phyloP scores from a whole-genome alignment of 352 stramenopile species.

The Phytopythium vexans region DNA sequence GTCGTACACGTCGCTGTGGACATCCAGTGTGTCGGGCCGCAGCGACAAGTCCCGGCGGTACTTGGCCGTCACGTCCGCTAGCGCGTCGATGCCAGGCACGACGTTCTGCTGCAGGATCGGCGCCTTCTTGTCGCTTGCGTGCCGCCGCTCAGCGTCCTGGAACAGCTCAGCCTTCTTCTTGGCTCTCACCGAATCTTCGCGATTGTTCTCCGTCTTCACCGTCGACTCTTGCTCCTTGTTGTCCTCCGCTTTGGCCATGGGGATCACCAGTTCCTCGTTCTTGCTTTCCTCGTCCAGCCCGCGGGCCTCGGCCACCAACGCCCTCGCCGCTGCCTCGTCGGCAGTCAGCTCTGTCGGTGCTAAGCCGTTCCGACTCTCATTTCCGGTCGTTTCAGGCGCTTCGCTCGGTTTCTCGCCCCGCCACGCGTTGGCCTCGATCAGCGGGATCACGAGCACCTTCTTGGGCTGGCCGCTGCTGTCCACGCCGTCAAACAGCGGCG shows the following conservation, averaged over 20 bases:
- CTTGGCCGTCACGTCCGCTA: slow-evolving; percentile 78
- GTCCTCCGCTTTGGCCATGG: slow-evolving; percentile 15
- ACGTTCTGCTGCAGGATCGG: slow-evolving; percentile 77
- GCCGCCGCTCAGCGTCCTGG: slow-evolving; percentile 18
- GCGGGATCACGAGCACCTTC: slow-evolving; percentile 59
- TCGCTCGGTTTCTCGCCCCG: background rate
- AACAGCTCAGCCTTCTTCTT: slow-evolving; percentile 40
- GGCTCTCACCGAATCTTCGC: slow-evolving; percentile 6
- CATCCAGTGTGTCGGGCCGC: slow-evolving; percentile 77
- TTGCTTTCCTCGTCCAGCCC: slow-evolving; percentile 6
- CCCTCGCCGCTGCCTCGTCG: slow-evolving; percentile 34
- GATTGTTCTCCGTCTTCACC: slow-evolving; percentile 4
- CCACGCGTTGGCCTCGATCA: slow-evolving; percentile 67
- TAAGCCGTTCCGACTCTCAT: background rate
- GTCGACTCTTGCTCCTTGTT: background rate
- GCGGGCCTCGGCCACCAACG: slow-evolving; percentile 37
- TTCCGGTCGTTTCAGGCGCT: background rate
- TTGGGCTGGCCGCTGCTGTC: slow-evolving; percentile 21
- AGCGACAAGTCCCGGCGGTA: slow-evolving; percentile 80
- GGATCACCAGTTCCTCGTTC: slow-evolving; percentile 44
- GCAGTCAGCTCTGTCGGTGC: slow-evolving; percentile 8
- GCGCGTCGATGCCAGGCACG: slow-evolving; percentile 57
- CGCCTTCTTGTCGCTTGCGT: slow-evolving; percentile 16
- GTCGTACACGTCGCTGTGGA: slow-evolving; percentile 85
- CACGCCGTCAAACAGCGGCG: slow-evolving; percentile 11